phyloP scores from a whole-genome alignment of 75 land plant genomes.

The Sequoia sempervirens region DNA sequence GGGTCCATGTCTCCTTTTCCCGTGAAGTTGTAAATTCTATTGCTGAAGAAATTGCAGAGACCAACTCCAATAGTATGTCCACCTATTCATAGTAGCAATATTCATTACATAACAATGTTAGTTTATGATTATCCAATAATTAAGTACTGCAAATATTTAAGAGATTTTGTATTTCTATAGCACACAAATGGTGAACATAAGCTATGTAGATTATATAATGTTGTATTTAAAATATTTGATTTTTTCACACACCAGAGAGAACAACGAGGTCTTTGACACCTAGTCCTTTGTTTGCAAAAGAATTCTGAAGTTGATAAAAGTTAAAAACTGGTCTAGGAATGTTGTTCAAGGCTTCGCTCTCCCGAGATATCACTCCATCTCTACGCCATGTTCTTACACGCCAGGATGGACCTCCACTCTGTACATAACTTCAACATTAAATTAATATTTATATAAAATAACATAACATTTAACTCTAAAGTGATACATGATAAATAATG shows the following conservation, averaged over 20 bases:
- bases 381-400: slow-evolving; percentile 34
- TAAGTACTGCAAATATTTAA: too few relatives aligned
- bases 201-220: too few relatives aligned
- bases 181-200: too few relatives aligned
- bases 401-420: slow-evolving; percentile 46
- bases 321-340: slow-evolving; percentile 16
- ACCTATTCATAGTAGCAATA: too few relatives aligned
- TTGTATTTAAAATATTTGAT: not conserved
- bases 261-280: slow-evolving; percentile 36
- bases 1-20: slow-evolving; percentile 26
- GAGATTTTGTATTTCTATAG: too few relatives aligned
- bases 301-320: too few relatives aligned
- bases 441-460: too few relatives aligned
- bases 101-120: slow-evolving; percentile 22
- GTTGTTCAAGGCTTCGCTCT: slow-evolving; percentile 22
- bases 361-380: slow-evolving; percentile 31
- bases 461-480: too few relatives aligned
- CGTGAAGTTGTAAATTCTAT: slow-evolving; percentile 24
- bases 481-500: too few relatives aligned
- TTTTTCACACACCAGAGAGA: slow-evolving; percentile 28
- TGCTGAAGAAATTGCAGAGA: slow-evolving; percentile 16
- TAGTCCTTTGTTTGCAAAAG: not conserved
- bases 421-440: not conserved
- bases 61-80: not conserved
- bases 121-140: not conserved